phyloP scores from a whole-genome alignment of 306 rosid species.

The Pterocarpus santalinus region DNA sequence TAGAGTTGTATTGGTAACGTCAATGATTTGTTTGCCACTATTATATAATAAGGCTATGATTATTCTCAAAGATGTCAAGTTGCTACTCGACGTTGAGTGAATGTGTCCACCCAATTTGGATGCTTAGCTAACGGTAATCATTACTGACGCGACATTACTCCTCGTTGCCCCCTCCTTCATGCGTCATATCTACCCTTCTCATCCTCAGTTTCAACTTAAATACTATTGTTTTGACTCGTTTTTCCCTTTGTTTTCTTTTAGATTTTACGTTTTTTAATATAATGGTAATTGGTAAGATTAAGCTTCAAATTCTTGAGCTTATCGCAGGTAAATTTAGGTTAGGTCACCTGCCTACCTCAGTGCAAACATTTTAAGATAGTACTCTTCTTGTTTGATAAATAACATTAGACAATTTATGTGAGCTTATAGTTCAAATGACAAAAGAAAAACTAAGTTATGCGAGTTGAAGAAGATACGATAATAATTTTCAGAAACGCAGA shows the following conservation, averaged over 20 bases:
- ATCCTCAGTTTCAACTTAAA: neutral
- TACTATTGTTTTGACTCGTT: neutral
- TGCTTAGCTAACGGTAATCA: slow-evolving; percentile 35
- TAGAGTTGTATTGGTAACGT: neutral
- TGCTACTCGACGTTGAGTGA: slow-evolving; percentile 22
- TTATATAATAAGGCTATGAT: slow-evolving; percentile 38
- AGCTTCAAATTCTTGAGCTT: neutral
- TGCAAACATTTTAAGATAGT: neutral
- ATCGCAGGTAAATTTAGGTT: neutral
- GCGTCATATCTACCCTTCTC: slow-evolving; percentile 19
- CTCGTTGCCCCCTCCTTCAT: neutral
- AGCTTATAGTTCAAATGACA: neutral
- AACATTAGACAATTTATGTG: neutral
- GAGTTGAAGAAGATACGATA: neutral
- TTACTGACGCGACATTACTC: slow-evolving; percentile 38
- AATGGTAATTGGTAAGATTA: neutral
- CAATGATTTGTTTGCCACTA: slow-evolving; percentile 44
- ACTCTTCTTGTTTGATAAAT: neutral
- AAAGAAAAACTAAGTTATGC: neutral
- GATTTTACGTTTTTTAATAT: neutral
- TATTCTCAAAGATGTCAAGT: slow-evolving; percentile 1
- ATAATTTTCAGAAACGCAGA: neutral
- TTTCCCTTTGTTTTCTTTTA: neutral
- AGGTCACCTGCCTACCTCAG: neutral
- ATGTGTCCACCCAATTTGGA: slow-evolving; percentile 35